phyloP scores from a whole-genome alignment of 2,329 filamentous ascomycete genomes.

The Nemania serpens region DNA sequence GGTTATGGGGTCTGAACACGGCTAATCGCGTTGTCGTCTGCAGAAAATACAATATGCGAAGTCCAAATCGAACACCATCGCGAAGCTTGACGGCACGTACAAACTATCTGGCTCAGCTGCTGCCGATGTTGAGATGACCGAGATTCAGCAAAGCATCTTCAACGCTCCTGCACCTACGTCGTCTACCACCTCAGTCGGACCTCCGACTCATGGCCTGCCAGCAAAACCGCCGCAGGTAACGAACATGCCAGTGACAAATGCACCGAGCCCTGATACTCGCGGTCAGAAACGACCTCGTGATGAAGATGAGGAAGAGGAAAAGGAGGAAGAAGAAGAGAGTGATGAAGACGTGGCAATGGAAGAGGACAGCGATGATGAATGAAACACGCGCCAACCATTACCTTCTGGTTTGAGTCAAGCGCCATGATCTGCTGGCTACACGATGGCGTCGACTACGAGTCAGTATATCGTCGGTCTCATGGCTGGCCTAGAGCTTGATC shows the following conservation, averaged over 20 bases:
- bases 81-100: slow-evolving; percentile 91
- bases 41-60: slow-evolving; percentile 93
- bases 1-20: background rate
- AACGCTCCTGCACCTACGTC: slow-evolving; percentile 64
- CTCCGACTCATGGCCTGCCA: slow-evolving; percentile 47
- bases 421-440: slow-evolving; percentile 4
- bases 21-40: slow-evolving; percentile 18
- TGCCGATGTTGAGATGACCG: slow-evolving; percentile 66
- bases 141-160: slow-evolving; percentile 81
- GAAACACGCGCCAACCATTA: slow-evolving; percentile 8
- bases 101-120: slow-evolving; percentile 64
- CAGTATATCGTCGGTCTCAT: background rate
- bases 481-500: slow-evolving; percentile 12
- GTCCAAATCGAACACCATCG: slow-evolving; percentile 82
- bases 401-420: slow-evolving; percentile 4
- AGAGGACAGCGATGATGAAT: slow-evolving; percentile 30
- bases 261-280: slow-evolving; percentile 58
- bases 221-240: slow-evolving; percentile 54
- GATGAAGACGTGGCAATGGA: slow-evolving; percentile 62
- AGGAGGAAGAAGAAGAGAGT: slow-evolving; percentile 65
- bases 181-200: slow-evolving; percentile 46
- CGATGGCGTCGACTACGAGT: background rate
- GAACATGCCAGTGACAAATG: slow-evolving; percentile 57
- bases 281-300: slow-evolving; percentile 75
- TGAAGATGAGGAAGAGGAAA: slow-evolving; percentile 67